Evolutionary conservation across 768 basidiomycete species (phyloP), one percentile per base, ranked within the genome.

Genomic region (Crucibulum laeve): DNA sequence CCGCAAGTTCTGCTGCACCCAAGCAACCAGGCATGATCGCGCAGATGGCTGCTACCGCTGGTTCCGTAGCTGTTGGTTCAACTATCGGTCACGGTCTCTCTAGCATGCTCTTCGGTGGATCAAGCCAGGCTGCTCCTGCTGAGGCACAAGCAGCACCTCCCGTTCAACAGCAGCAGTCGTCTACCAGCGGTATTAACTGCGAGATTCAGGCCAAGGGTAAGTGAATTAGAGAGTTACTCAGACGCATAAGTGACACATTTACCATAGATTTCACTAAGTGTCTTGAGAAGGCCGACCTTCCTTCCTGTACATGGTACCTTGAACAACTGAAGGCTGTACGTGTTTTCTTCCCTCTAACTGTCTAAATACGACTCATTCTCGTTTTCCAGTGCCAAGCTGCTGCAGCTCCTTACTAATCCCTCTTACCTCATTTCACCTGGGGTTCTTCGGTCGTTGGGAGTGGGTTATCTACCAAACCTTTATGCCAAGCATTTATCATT

Each of bases 41-140:
- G 0, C 85, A 88, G 56, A 91, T 92, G 87, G 90, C 90, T 42
- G 86, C 88, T 4, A 91, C 91, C 4, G 91, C 91, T 21, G 91
- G 91, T 48, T 88, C 87, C 45, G 91, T 94, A 39, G 92, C 91
- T 4, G 70, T 90, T 38, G 92, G 91, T 19, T 91, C 88, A 5
- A 84, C 82, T 44, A 79, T 95, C 50, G 91, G 91, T 35, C 91
- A 95, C 59, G 91, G 91, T n/a, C 58, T 95, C 50, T 91, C 88
- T 32, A 77, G 63, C 62, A 91, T 93, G 89, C 79, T 94, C 47
- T 95, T 93, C 53, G 92, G 91, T 37, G 82, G 87, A 45, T 68
- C 75, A 42, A 62, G 62, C 26, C 65, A 69, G 0, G 63, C 73
- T 26, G 53, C 76, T 11, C 61, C 74, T 5, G 67, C 69, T 1